Conservation (phyloP, 2,329 filamentous ascomycete species). For the Fusarium redolens region DNA sequence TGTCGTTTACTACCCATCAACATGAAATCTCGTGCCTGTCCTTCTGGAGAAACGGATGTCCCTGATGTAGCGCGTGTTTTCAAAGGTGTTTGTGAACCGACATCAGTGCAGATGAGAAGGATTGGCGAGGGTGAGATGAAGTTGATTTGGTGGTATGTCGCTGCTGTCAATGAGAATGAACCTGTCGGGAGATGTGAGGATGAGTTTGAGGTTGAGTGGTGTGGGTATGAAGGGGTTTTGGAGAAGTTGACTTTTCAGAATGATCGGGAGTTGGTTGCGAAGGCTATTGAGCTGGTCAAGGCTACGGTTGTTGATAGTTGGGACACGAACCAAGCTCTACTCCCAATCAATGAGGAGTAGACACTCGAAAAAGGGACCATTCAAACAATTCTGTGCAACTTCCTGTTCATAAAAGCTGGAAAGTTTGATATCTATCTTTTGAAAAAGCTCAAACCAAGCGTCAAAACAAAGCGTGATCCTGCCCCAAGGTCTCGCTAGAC, state of each 20-base stretch:
- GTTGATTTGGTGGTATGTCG: neutral
- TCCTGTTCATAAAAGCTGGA: neutral
- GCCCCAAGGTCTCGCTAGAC: too few relatives aligned
- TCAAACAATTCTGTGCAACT: too few relatives aligned
- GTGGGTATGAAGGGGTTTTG: neutral
- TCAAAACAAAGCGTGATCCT: neutral
- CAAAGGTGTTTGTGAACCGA: neutral
- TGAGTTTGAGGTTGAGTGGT: neutral
- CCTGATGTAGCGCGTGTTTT: neutral
- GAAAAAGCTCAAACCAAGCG: neutral
- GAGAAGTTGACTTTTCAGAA: neutral
- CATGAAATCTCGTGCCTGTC: neutral
- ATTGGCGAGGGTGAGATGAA: neutral
- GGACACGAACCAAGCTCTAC: too few relatives aligned
- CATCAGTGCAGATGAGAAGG: neutral
- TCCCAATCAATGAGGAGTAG: too few relatives aligned
- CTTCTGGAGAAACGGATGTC: accelerated
- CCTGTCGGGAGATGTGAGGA: neutral
- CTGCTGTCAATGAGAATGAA: neutral
- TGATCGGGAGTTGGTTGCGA: neutral
- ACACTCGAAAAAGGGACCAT: too few relatives aligned
- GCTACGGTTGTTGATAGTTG: neutral
- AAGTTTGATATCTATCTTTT: neutral
- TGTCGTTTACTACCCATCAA: neutral
- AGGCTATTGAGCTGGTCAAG: neutral